Percentiles rank a stretch among this genome's conserved stretches.
Evolutionary conservation across 106 monocot species (phyloP).

Genomic region (Apostasia ramifera): DNA sequence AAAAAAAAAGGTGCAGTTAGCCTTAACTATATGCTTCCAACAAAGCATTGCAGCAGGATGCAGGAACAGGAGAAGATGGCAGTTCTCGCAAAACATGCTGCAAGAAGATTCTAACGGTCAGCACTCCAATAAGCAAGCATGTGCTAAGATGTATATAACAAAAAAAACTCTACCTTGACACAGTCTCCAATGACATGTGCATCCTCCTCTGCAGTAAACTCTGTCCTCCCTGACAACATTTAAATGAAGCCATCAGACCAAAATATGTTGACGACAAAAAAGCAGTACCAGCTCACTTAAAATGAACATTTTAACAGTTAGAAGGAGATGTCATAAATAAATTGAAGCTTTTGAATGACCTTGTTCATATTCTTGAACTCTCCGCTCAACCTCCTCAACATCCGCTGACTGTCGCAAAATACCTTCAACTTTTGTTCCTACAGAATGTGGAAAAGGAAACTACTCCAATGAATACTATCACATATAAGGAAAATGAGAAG

Average conservation of each 20-base stretch:
- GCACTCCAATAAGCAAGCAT: background rate
- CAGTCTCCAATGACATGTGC: slow-evolving; percentile 98
- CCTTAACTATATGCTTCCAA: slow-evolving; percentile 81
- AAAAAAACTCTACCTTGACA: slow-evolving; percentile 56
- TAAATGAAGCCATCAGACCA: slow-evolving; percentile 10
- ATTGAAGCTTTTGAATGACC: slow-evolving; percentile 30
- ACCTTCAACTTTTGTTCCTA: slow-evolving; percentile 91
- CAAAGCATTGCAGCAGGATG: slow-evolving; percentile 95
- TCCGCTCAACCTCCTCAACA: slow-evolving; percentile 89
- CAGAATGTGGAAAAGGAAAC: background rate
- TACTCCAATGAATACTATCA: too few relatives aligned
- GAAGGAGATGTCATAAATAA: background rate
- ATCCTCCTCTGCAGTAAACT: slow-evolving; percentile 88
- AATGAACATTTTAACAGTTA: background rate
- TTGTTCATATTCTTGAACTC: slow-evolving; percentile 96
- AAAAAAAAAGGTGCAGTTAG: background rate
- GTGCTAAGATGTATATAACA: slow-evolving; percentile 3
- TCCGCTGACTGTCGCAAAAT: slow-evolving; percentile 92
- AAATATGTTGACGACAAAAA: slow-evolving; percentile 1
- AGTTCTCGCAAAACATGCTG: slow-evolving; percentile 97
- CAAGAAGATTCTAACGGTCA: slow-evolving; percentile 8
- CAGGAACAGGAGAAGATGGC: slow-evolving; percentile 98
- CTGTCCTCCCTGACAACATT: slow-evolving; percentile 58
- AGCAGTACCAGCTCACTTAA: background rate
- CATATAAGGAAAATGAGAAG: too few relatives aligned